Conservation (phyloP, 208 protist genomes). For the Leishmania martiniquensis region DNA sequence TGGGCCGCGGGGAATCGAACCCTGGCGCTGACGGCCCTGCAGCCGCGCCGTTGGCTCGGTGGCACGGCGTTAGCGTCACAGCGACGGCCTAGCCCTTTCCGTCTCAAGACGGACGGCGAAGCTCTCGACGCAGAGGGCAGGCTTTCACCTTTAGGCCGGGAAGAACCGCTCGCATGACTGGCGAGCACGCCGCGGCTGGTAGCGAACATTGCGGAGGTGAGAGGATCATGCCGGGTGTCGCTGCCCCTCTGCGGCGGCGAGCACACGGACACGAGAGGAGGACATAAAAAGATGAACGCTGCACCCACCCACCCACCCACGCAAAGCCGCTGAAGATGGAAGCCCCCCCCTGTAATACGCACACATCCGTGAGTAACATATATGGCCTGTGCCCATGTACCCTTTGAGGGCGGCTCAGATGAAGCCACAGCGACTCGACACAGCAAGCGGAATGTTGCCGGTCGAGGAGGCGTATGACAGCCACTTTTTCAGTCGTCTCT, state of each 20-base stretch:
- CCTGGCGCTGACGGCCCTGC: constrained; percentile 63
- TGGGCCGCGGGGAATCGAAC: constrained; percentile 64
- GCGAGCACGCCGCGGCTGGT: not conserved
- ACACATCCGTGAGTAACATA: not conserved
- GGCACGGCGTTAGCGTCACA: not conserved
- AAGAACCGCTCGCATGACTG: not conserved
- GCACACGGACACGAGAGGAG: not conserved
- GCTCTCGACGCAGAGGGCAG: not conserved
- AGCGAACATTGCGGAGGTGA: not conserved
- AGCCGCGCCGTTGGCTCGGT: constrained; percentile 8
- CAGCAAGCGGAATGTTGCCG: not conserved
- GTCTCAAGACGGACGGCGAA: not conserved
- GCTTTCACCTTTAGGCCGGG: not conserved
- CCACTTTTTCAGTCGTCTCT: not conserved
- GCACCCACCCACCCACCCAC: too few relatives aligned
- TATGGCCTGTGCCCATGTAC: not conserved
- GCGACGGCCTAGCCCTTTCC: constrained; percentile 8
- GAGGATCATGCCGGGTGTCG: not conserved
- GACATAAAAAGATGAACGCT: not conserved
- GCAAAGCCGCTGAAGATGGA: not conserved
- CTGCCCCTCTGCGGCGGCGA: not conserved
- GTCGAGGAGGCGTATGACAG: not conserved
- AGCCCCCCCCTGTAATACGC: not conserved
- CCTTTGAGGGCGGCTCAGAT: not conserved
- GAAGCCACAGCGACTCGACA: not conserved